Conservation (phyloP, 2,329 filamentous ascomycete genomes). For the Cercospora nicotianae region DNA sequence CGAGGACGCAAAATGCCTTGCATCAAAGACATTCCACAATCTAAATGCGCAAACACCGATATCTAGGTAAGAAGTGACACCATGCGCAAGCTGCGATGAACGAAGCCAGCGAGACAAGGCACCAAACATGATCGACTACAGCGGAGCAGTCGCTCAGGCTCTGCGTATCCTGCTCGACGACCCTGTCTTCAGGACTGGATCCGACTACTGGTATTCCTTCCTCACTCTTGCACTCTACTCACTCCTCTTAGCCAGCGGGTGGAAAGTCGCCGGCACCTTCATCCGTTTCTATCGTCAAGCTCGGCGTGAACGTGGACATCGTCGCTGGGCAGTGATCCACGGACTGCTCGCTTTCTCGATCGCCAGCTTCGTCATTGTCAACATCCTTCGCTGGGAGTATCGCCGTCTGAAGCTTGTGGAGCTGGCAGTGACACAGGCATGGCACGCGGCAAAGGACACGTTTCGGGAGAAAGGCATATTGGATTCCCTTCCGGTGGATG, state of each 20-base stretch:
- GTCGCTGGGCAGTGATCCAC: neutral
- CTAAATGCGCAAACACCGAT: neutral
- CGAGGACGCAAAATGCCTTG: neutral
- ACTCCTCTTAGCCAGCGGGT: neutral
- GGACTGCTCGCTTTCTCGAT: conserved; percentile 7
- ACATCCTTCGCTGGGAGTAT: conserved; percentile 12
- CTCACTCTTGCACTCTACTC: conserved; percentile 3
- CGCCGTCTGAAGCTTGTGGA: conserved; percentile 8
- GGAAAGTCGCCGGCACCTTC: neutral
- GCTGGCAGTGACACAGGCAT: neutral
- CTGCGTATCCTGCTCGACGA: neutral
- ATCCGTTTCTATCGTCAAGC: neutral
- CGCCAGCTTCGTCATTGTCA: neutral
- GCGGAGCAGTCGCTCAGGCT: neutral
- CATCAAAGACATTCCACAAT: neutral
- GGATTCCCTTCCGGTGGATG: neutral
- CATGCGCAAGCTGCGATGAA: neutral
- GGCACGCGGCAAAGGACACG: neutral
- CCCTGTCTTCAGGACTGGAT: neutral
- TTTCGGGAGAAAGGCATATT: neutral
- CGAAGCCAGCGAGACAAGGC: neutral
- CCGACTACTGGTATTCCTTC: neutral
- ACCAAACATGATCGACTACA: neutral
- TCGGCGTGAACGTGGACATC: neutral
- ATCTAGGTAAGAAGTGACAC: neutral